Conservation (phyloP, 352 stramenopile species). For the Phytopythium montanum region DNA sequence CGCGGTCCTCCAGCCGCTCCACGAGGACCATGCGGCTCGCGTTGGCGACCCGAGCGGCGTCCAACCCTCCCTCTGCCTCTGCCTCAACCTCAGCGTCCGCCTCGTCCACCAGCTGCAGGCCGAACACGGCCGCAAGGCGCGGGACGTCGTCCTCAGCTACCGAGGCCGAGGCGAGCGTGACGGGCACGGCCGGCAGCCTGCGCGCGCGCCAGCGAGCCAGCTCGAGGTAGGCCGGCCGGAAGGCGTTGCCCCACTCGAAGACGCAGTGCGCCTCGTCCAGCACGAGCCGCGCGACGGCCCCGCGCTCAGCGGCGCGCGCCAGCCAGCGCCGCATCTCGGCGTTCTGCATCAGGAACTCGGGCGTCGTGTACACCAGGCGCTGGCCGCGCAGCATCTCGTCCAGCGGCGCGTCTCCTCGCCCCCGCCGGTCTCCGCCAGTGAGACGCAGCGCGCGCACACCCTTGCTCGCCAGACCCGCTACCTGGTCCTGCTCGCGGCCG, state of each 20-base stretch:
- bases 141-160: constrained; percentile 61
- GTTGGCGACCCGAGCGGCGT: neutral
- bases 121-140: constrained; percentile 47
- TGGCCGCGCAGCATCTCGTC: constrained; percentile 34
- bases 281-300: constrained; percentile 48
- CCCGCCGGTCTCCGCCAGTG: constrained; percentile 24
- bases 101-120: constrained; percentile 21
- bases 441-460: constrained; percentile 49
- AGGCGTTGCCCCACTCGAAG: constrained; percentile 75
- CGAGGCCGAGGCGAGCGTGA: constrained; percentile 75
- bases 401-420: constrained; percentile 17
- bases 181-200: constrained; percentile 39
- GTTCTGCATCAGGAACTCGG: constrained; percentile 75
- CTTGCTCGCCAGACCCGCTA: constrained; percentile 52
- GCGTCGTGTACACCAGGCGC: constrained; percentile 74
- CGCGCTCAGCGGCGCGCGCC: constrained; percentile 12
- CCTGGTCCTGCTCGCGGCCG: constrained; percentile 49
- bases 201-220: constrained; percentile 51
- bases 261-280: constrained; percentile 81
- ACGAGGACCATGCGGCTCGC: constrained; percentile 40
- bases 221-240: constrained; percentile 68
- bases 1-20: constrained; percentile 58
- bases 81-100: neutral
- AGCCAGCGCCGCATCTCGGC: constrained; percentile 49
- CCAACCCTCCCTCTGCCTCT: no score